Conservation (phyloP, 2,329 filamentous ascomycete genomes). For the Pseudonectria buxi region DNA sequence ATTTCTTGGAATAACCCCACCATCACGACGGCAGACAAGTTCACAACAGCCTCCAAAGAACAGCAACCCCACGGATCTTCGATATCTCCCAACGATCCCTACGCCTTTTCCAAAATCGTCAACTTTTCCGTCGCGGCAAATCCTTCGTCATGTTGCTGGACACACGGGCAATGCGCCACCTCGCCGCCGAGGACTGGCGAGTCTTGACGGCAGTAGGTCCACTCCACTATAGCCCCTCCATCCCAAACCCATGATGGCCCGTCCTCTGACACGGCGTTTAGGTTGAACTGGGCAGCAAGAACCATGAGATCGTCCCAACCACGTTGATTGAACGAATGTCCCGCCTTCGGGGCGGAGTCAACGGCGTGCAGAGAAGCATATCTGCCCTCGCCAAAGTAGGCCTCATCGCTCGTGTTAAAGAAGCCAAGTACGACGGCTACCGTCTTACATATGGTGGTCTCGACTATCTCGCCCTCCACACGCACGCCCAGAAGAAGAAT, state of each 20-base stretch:
- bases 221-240: conserved; percentile 19
- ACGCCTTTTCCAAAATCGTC: neutral
- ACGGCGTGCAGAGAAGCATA: conserved; percentile 78
- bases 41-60: neutral
- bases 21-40: conserved; percentile 13
- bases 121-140: neutral
- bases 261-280: conserved; percentile 37
- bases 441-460: conserved; percentile 92
- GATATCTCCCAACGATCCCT: neutral
- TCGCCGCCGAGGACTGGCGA: conserved; percentile 88
- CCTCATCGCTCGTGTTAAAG: conserved; percentile 87
- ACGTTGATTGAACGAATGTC: conserved; percentile 78
- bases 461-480: conserved; percentile 93
- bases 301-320: conserved; percentile 95
- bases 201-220: conserved; percentile 78
- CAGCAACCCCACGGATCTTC: conserved; percentile 1
- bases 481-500: conserved; percentile 69
- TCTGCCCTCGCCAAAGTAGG: conserved; percentile 86
- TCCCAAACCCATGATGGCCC: conserved; percentile 23
- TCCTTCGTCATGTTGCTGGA: conserved; percentile 76
- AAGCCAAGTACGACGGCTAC: conserved; percentile 96
- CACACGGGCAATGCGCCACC: conserved; percentile 85
- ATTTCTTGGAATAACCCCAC: conserved; percentile 24
- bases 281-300: conserved; percentile 91
- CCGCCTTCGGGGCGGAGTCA: conserved; percentile 68